Evolutionary conservation across 73 alveolate species (phyloP).

Genomic region (Paraurostyla sp.): DNA sequence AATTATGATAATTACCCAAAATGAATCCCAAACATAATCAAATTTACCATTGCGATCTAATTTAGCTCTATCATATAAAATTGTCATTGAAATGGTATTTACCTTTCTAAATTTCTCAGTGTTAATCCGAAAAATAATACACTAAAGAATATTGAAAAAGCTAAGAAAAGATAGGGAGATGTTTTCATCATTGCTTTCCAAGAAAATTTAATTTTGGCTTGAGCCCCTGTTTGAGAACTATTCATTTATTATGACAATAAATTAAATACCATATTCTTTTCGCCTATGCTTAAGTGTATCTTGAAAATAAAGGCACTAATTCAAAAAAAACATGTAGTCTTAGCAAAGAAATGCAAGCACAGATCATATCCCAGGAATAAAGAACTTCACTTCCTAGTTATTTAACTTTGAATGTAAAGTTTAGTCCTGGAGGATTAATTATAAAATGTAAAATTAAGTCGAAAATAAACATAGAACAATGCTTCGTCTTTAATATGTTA

Average conservation of each 20-base stretch:
- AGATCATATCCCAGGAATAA: constrained; percentile 56
- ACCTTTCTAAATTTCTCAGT: constrained; percentile 56
- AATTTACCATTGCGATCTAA: constrained; percentile 38
- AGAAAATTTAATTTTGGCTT: constrained; percentile 58
- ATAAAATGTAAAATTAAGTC: constrained; percentile 24
- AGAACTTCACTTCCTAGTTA: constrained; percentile 18
- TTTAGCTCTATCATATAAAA: neutral
- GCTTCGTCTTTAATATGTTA: constrained; percentile 8
- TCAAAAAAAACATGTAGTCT: constrained; percentile 33
- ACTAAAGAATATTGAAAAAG: constrained; percentile 6
- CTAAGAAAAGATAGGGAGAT: constrained; percentile 42
- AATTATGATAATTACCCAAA: constrained; percentile 86
- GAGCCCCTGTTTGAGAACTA: constrained; percentile 54
- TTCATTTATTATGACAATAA: neutral
- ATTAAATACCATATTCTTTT: constrained; percentile 53
- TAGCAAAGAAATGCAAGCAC: constrained; percentile 42
- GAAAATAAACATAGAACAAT: neutral
- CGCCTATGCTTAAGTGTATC: constrained; percentile 34
- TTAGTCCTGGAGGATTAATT: constrained; percentile 63
- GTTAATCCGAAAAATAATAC: constrained; percentile 47
- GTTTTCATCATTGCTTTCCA: constrained; percentile 39
- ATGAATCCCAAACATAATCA: constrained; percentile 80
- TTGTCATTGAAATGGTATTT: neutral
- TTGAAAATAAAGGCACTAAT: constrained; percentile 41
- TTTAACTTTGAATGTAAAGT: neutral